Evolutionary conservation across 2,329 filamentous ascomycete genomes (phyloP), one percentile per base, ranked within the genome.

Genomic region (Cadophora sp.): DNA sequence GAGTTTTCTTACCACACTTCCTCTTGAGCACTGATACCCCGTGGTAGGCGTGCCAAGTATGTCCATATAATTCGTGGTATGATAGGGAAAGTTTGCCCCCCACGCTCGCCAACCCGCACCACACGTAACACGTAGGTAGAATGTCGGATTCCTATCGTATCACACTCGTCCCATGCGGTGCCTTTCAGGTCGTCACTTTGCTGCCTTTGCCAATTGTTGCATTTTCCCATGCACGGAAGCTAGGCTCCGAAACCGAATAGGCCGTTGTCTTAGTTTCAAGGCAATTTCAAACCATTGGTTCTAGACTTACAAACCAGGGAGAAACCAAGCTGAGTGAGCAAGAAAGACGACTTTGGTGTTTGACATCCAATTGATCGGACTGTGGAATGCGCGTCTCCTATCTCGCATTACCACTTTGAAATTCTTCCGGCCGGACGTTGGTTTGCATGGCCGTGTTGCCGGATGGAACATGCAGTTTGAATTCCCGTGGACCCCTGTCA

Each of bases 381-480:
- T 37, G 34, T 37, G 34, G 34, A 37, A 37, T 37, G 34, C 8
- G 14, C 34, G 7, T 12, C 34, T 64, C 50, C 48, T 64, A 62
- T 64, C 64, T 69, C 64, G 64, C 62, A 62, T 63, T 63, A 58
- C 67, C 62, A 37, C 60, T 62, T 65, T 67, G 19, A 65, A 64
- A 64, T 69, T 53, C 53, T 66, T 64, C 67, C 63, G 64, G 37
- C 19, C 59, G 34, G 26, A 26, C 24, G 26, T 16, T 55, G 51
- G 27, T 31, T 55, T 64, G 6, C 59, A 48, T 43, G 29, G 29
- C 24, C 37, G 43, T 31, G 19, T 26, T 59, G 24, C 56, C 56
- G 22, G 24, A 63, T 63, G 46, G 59, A 59, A 51, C 24, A 48
- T 50, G 55, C 34, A 27, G 29, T 37, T 37, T 63, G 59, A 62